Evolutionary conservation across 2,329 filamentous ascomycete species (phyloP).

Genomic region (Penicillium sumatraense): DNA sequence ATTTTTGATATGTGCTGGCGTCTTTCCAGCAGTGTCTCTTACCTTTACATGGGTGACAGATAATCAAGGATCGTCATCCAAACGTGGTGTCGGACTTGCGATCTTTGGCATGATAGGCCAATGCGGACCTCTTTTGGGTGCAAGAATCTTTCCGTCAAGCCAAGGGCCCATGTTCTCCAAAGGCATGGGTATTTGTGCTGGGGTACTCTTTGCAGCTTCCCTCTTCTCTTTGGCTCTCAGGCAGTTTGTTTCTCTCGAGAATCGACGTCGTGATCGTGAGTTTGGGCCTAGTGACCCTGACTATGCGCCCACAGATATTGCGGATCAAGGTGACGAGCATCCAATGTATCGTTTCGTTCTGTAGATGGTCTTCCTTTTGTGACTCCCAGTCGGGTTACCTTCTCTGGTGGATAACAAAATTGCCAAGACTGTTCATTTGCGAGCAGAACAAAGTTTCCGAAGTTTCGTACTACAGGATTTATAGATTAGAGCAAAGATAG

Average conservation of each 20-base stretch:
- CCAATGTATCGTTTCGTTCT: neutral
- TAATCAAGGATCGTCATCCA: slow-evolving; percentile 8
- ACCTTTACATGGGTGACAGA: slow-evolving; percentile 10
- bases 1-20: slow-evolving; percentile 4
- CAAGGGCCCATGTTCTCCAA: neutral
- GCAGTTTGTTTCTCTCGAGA: neutral
- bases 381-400: too few relatives aligned
- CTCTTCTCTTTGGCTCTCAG: neutral
- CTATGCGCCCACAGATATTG: neutral
- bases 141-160: neutral
- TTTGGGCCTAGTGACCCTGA: neutral
- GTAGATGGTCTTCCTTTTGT: too few relatives aligned
- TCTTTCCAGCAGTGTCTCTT: slow-evolving; percentile 8
- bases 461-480: too few relatives aligned
- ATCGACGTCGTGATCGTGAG: neutral
- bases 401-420: too few relatives aligned
- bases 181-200: neutral
- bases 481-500: too few relatives aligned
- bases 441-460: too few relatives aligned
- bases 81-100: slow-evolving; percentile 8
- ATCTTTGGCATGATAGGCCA: slow-evolving; percentile 13
- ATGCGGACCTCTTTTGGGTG: neutral
- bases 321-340: neutral
- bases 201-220: neutral
- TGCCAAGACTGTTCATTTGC: too few relatives aligned